Evolutionary conservation across 768 basidiomycete genomes (phyloP).

Genomic region (Serendipita sp.): DNA sequence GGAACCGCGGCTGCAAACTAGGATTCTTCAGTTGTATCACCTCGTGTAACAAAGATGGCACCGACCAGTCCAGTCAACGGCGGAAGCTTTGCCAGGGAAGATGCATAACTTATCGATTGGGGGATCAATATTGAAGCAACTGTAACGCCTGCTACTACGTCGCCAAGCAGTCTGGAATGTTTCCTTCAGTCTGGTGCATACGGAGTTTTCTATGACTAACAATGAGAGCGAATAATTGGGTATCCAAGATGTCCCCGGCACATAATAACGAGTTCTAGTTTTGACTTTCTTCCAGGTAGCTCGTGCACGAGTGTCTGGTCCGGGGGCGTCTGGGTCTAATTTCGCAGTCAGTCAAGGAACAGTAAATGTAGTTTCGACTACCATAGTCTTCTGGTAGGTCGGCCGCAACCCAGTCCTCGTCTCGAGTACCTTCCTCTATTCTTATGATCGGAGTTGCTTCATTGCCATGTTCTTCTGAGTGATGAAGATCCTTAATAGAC

Average conservation of each 20-base stretch:
- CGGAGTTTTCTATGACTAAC: conserved; percentile 26
- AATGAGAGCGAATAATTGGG: conserved; percentile 54
- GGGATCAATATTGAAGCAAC: conserved; percentile 75
- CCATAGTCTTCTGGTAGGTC: background rate
- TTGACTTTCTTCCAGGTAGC: conserved; percentile 10
- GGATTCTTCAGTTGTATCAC: background rate
- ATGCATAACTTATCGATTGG: conserved; percentile 82
- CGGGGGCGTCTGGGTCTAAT: background rate
- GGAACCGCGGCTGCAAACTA: conserved; percentile 79
- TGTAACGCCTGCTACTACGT: conserved; percentile 73
- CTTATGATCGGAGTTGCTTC: background rate
- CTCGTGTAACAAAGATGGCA: conserved; percentile 6
- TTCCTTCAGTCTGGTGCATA: conserved; percentile 7
- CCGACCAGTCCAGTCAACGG: conserved; percentile 74
- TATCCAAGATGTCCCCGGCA: conserved; percentile 67
- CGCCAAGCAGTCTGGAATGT: conserved; percentile 36
- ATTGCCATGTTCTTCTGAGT: too few relatives aligned
- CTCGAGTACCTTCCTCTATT: background rate
- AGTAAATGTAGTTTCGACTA: background rate
- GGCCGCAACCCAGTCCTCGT: background rate
- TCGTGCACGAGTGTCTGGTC: background rate
- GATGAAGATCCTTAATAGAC: background rate
- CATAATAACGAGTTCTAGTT: conserved; percentile 48
- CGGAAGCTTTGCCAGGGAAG: conserved; percentile 68
- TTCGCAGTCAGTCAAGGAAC: background rate